Percentiles rank a stretch among this genome's conserved stretches.
These are phyloP conservation scores for Metschnikowia picachoensis DNA, from an alignment of 805 yeast genomes.

Conservation along the genomic window DNA sequence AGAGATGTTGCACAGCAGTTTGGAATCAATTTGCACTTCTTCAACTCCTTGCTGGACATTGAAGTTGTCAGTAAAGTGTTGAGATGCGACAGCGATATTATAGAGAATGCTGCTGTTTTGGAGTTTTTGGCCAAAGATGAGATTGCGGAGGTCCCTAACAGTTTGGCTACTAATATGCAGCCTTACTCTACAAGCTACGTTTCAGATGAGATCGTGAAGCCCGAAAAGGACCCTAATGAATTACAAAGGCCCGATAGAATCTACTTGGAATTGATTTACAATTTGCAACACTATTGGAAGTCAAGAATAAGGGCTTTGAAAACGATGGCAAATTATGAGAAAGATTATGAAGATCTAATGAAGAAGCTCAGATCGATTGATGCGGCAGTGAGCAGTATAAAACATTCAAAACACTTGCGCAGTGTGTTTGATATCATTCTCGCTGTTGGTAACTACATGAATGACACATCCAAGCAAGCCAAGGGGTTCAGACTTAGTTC, in stretches of 20 bases:
- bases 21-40: constrained; percentile 87
- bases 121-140: constrained; percentile 81
- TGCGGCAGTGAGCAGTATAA: constrained; percentile 52
- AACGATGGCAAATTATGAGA: constrained; percentile 65
- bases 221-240: constrained; percentile 67
- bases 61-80: constrained; percentile 69
- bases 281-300: constrained; percentile 86
- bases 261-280: constrained; percentile 76
- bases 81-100: constrained; percentile 68
- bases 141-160: constrained; percentile 69
- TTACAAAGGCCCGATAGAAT: constrained; percentile 85
- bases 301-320: constrained; percentile 82
- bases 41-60: constrained; percentile 55
- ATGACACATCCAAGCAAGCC: constrained; percentile 63
- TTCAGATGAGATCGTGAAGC: constrained; percentile 30
- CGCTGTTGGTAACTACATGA: constrained; percentile 77
- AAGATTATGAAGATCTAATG: constrained; percentile 71
- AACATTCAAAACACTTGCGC: constrained; percentile 50
- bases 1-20: constrained; percentile 88
- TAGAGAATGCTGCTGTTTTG: constrained; percentile 67
- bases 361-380: constrained; percentile 62
- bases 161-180: constrained; percentile 63
- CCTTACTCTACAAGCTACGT: constrained; percentile 78
- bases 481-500: constrained; percentile 69
- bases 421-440: constrained; percentile 61